These are phyloP conservation scores for Juglanconis oblonga DNA, from an alignment of 2,329 filamentous ascomycete genomes.

Conservation along the genomic window DNA sequence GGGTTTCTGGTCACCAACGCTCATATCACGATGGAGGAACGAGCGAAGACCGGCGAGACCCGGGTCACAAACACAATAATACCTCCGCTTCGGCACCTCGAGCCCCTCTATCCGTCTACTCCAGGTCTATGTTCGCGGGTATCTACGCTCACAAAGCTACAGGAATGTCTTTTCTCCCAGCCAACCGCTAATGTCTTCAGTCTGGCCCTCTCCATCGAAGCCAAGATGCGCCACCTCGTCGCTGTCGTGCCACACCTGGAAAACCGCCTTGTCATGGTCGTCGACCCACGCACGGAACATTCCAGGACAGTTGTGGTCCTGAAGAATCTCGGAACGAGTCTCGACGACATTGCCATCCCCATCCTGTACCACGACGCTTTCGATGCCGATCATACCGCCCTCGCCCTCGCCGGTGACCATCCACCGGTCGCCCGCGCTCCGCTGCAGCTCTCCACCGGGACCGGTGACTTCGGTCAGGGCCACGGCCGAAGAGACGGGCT, in stretches of 20 bases:
- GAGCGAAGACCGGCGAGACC: not conserved
- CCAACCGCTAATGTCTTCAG: conserved; percentile 4
- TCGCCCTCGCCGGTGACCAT: conserved; percentile 72
- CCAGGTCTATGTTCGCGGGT: not conserved
- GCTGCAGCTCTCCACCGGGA: conserved; percentile 68
- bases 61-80: conserved; percentile 18
- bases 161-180: not conserved
- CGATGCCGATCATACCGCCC: conserved; percentile 83
- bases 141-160: conserved; percentile 1
- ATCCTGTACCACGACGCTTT: conserved; percentile 49
- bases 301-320: conserved; percentile 81
- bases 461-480: conserved; percentile 68
- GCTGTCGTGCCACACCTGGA: conserved; percentile 52
- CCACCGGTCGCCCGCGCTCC: conserved; percentile 73
- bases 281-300: conserved; percentile 83
- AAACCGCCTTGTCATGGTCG: conserved; percentile 53
- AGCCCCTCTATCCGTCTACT: not conserved
- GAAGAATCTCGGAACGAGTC: conserved; percentile 54
- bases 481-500: conserved; percentile 43
- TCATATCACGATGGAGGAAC: not conserved
- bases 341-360: conserved; percentile 39
- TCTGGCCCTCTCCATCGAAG: conserved; percentile 1
- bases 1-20: conserved; percentile 5
- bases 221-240: not conserved
- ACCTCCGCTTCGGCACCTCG: conserved; percentile 6